phyloP scores from a whole-genome alignment of 176 grass and related monocot species.

The Oryza brachyantha region DNA sequence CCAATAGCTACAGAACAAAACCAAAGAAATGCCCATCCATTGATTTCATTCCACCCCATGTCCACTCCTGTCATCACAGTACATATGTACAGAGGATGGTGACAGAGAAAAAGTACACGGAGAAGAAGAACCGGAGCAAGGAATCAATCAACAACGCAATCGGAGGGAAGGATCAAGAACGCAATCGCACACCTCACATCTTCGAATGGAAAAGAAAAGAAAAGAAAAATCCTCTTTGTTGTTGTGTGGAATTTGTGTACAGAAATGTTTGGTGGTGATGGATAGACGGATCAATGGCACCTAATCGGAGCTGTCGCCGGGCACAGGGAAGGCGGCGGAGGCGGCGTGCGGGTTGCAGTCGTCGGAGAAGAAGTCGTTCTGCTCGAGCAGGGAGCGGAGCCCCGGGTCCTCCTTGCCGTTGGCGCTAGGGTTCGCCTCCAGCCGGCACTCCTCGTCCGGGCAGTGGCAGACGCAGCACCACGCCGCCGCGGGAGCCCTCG shows the following conservation, averaged over 20 bases:
- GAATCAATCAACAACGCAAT: background rate
- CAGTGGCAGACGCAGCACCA: constrained; percentile 53
- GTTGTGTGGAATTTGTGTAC: background rate
- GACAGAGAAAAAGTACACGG: background rate
- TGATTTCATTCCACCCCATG: background rate
- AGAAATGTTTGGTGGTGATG: background rate
- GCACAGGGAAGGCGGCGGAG: background rate
- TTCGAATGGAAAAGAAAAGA: background rate
- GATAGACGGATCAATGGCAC: background rate
- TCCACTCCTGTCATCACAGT: background rate
- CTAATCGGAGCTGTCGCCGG: background rate
- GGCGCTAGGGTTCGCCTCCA: constrained; percentile 49
- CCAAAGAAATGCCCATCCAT: background rate
- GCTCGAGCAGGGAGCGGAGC: constrained; percentile 40
- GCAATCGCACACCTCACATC: background rate
- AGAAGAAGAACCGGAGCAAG: background rate
- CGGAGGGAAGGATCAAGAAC: too few relatives aligned
- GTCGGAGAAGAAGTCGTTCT: constrained; percentile 49
- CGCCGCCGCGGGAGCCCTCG: background rate
- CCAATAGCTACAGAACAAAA: constrained; percentile 7
- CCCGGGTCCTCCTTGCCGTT: constrained; percentile 50
- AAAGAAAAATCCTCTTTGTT: background rate
- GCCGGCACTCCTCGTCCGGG: constrained; percentile 37
- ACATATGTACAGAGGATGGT: background rate
- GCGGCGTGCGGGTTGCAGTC: constrained; percentile 54